Evolutionary conservation across 148 eudicot species (phyloP).

Genomic region (Amaranthus palmeri): DNA sequence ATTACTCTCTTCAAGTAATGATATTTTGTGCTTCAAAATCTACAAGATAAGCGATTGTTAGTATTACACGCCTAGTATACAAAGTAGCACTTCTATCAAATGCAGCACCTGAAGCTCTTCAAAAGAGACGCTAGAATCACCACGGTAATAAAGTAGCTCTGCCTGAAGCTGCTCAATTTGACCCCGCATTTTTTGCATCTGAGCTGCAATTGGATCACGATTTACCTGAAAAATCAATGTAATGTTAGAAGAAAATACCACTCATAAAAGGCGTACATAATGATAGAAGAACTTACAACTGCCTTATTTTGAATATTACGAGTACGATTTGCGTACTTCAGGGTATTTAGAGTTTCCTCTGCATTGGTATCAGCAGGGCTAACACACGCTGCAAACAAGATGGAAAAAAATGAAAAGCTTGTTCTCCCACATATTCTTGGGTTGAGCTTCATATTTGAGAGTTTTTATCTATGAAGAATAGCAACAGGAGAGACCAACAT

Average conservation of each 20-base stretch:
- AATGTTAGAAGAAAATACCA: conserved; percentile 2
- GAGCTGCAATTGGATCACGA: conserved; percentile 89
- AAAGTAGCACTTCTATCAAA: not conserved
- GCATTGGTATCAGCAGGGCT: conserved; percentile 98
- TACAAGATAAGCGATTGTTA: conserved; percentile 10
- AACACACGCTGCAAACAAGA: conserved; percentile 60
- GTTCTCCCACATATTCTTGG: not conserved
- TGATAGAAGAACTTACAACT: conserved; percentile 48
- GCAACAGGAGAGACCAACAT: conserved; percentile 23
- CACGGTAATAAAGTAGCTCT: conserved; percentile 74
- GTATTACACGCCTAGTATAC: not conserved
- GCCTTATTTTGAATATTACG: conserved; percentile 99
- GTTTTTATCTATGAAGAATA: not conserved
- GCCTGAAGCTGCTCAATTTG: conserved; percentile 93
- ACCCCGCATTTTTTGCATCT: conserved; percentile 85
- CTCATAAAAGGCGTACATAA: not conserved
- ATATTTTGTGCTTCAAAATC: conserved; percentile 86
- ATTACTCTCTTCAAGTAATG: conserved; percentile 87
- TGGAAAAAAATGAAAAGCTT: not conserved
- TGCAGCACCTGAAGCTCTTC: conserved; percentile 79
- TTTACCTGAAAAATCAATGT: conserved; percentile 54
- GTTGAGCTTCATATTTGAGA: not conserved
- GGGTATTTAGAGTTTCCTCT: conserved; percentile 91
- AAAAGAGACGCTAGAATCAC: conserved; percentile 65
- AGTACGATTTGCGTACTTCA: conserved; percentile 98